Base-by-base conservation (phyloP, 202 grass and related monocot species). In the Schoenoplectus triqueter region DNA sequence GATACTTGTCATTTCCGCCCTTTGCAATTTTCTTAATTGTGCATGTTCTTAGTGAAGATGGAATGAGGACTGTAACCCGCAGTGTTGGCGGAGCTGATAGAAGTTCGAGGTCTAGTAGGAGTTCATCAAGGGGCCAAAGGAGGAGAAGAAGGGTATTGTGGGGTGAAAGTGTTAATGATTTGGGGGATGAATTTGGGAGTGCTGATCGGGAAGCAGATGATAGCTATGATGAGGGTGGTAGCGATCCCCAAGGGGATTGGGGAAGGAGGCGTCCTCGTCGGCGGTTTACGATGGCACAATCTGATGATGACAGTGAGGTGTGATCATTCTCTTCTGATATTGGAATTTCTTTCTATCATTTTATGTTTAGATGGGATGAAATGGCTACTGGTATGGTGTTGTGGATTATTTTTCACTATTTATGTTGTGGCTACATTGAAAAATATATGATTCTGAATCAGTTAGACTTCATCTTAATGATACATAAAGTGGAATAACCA, bases 11-110 rank as follows among this genome's bases (percentile, higher is more conserved):
- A 41, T 83, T 83, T 55, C 81, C 81, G 2, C 64, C 64, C 21
- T 68, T 83, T 63, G 81, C 81, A 13, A 83, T 83, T 70, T 83
- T 83, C 48, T 83, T 83, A 55, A 83, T 83, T 54, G 81, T 83
- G 22, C 81, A 83, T 41, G 81, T 83, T 66, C 81, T 83, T 51
- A 42, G 81, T 66, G 79, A 82, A 56, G 81, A 83, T 55, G 81
- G 81, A 51, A 4, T 41, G 10, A 64, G 79, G 57, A 83, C 63
- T 70, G 20, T 42, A 5, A 41, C 81, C 20, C 64, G 65, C 21
- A 82, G 40, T 66, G 47, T 48, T 10, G 51, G 15, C 15, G 19
- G 64, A 57, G 39, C 45, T 20, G 47, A 19, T 52, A 55, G 21
- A 69, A 69, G 31, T 83, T 41, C 3, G 47, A 83, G 81, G 65